These are phyloP conservation scores for Groenewaldozyma tartarivorans DNA, from an alignment of 805 yeast genomes.

Conservation along the genomic window DNA sequence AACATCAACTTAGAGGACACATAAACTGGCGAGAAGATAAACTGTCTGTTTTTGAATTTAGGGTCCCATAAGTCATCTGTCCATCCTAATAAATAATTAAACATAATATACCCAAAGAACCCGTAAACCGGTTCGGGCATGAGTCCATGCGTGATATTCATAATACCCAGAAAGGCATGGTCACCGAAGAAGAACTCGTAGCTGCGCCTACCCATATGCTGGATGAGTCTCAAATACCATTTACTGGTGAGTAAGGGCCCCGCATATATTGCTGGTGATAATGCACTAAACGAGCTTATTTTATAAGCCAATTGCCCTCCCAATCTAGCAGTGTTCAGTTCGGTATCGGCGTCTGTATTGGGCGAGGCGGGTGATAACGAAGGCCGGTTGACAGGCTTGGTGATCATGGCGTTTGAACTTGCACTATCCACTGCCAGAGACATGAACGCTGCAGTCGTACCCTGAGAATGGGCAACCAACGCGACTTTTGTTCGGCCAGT, in stretches of 20 bases:
- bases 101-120: conserved; percentile 64
- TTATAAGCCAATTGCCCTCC: conserved; percentile 35
- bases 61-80: conserved; percentile 68
- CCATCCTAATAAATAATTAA: conserved; percentile 85
- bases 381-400: too few relatives aligned
- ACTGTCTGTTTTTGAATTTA: conserved; percentile 58
- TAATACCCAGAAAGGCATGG: conserved; percentile 66
- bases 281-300: conserved; percentile 58
- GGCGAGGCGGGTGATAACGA: too few relatives aligned
- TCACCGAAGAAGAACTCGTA: conserved; percentile 53
- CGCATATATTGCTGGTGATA: conserved; percentile 89
- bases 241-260: conserved; percentile 57
- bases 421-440: conserved; percentile 44
- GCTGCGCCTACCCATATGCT: conserved; percentile 16
- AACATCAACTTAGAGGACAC: conserved; percentile 74
- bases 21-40: conserved; percentile 77
- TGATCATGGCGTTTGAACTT: conserved; percentile 20
- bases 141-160: conserved; percentile 49
- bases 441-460: conserved; percentile 77
- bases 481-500: conserved; percentile 35
- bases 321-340: not conserved
- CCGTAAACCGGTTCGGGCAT: conserved; percentile 51
- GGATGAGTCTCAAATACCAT: conserved; percentile 26
- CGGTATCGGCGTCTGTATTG: too few relatives aligned
- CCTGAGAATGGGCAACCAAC: conserved; percentile 83